A percentile compares a stretch with the other conserved stretches of the same genome.
Evolutionary conservation across 2,329 filamentous ascomycete genomes (phyloP).

Genomic region (Aspergillus novofumigatus): DNA sequence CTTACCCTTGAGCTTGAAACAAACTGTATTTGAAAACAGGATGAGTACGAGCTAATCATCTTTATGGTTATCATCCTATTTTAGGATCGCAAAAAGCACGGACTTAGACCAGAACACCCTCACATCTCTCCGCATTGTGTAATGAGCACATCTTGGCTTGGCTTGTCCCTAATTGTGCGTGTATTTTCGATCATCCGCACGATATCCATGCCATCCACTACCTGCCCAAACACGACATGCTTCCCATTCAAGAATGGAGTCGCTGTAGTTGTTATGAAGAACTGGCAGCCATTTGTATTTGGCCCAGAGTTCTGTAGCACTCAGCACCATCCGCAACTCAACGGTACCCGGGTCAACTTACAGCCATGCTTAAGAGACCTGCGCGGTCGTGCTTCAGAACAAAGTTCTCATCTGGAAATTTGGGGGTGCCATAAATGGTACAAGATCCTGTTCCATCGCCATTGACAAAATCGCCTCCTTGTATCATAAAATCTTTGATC

Average conservation of each 20-base stretch:
- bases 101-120: slow-evolving; percentile 3
- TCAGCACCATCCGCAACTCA: slow-evolving; percentile 1
- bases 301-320: slow-evolving; percentile 73
- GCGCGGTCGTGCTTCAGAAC: slow-evolving; percentile 69
- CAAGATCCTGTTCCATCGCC: slow-evolving; percentile 86
- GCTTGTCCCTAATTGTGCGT: slow-evolving; percentile 78
- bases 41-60: too few species aligned
- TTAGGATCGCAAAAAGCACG: too few species aligned
- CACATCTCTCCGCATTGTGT: slow-evolving; percentile 92
- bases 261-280: slow-evolving; percentile 89
- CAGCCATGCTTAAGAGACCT: slow-evolving; percentile 88
- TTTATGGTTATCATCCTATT: too few species aligned
- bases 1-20: too few species aligned
- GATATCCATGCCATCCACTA: slow-evolving; percentile 84
- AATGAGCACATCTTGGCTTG: slow-evolving; percentile 78
- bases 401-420: slow-evolving; percentile 91
- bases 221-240: slow-evolving; percentile 92
- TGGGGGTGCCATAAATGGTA: slow-evolving; percentile 79
- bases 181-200: slow-evolving; percentile 90
- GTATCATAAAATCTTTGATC: slow-evolving; percentile 97
- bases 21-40: too few species aligned
- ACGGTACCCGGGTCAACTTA: slow-evolving; percentile 44
- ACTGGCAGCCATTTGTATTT: slow-evolving; percentile 91
- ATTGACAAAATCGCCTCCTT: slow-evolving; percentile 93
- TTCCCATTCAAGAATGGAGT: slow-evolving; percentile 88